Evolutionary conservation across 371 early-diverging fungal genomes (phyloP).

Genomic region (Zopfochytrium polystomum): DNA sequence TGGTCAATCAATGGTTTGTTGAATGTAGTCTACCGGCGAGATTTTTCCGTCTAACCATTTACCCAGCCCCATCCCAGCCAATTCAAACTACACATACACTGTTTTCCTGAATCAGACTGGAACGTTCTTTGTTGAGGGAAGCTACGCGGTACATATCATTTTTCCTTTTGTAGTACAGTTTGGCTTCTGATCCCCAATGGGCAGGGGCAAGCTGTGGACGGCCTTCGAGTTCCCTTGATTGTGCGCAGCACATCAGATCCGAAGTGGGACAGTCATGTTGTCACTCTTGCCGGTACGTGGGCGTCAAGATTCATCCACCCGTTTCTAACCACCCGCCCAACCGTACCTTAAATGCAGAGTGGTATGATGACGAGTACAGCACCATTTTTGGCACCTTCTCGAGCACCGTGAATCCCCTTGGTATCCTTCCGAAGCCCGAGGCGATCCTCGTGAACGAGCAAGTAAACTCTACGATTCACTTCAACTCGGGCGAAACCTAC

Average conservation of each 20-base stretch:
- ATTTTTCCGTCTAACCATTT: neutral
- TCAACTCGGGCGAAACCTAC: neutral
- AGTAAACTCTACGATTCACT: neutral
- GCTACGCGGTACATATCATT: conserved; percentile 1
- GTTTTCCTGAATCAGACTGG: conserved; percentile 7
- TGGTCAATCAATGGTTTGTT: conserved; percentile 6
- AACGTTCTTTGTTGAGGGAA: conserved; percentile 4
- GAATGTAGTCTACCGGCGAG: neutral
- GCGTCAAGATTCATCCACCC: neutral
- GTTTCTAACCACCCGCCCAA: neutral
- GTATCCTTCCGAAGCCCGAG: conserved; percentile 1
- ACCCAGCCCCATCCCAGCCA: neutral
- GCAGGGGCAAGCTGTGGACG: conserved; percentile 9
- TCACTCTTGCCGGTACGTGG: neutral
- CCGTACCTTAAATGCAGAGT: neutral
- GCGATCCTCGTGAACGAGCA: conserved; percentile 7
- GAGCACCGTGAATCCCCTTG: conserved; percentile 7
- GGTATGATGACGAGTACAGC: conserved; percentile 6
- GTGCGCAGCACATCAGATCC: neutral
- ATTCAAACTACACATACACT: neutral
- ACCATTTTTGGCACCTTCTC: neutral
- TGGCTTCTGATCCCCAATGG: neutral
- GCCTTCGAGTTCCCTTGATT: conserved; percentile 6
- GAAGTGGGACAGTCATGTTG: conserved; percentile 1
- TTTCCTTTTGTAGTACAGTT: neutral